Evolutionary conservation across 2,329 filamentous ascomycete species (phyloP).

Genomic region (Exophiala sp.): DNA sequence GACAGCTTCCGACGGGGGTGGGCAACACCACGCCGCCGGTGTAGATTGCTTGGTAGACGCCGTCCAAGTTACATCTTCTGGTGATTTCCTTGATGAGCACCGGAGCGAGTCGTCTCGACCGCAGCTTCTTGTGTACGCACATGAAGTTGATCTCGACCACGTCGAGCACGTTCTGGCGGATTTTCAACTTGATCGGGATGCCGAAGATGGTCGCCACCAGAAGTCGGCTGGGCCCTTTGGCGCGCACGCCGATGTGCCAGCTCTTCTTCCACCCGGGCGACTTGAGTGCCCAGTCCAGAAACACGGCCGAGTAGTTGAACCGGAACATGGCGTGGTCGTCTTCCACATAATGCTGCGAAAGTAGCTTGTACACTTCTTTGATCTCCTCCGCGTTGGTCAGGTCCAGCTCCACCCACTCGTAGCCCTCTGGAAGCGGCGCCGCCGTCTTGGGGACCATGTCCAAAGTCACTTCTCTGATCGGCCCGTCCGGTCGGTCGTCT

Average conservation of each 20-base stretch:
- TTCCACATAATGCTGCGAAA: slow-evolving; percentile 94
- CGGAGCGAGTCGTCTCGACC: slow-evolving; percentile 83
- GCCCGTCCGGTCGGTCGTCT: slow-evolving; percentile 64
- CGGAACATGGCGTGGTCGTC: slow-evolving; percentile 96
- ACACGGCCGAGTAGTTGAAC: slow-evolving; percentile 87
- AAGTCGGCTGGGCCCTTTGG: slow-evolving; percentile 66
- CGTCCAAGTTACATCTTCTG: slow-evolving; percentile 76
- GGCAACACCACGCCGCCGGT: slow-evolving; percentile 88
- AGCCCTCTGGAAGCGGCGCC: slow-evolving; percentile 68
- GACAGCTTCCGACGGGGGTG: slow-evolving; percentile 83
- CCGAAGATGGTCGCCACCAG: slow-evolving; percentile 95
- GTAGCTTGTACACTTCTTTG: slow-evolving; percentile 83
- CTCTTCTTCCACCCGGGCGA: slow-evolving; percentile 88
- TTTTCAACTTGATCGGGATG: slow-evolving; percentile 74
- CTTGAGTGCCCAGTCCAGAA: slow-evolving; percentile 91
- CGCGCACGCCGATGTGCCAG: slow-evolving; percentile 93
- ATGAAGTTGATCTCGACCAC: slow-evolving; percentile 97
- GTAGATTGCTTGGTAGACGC: slow-evolving; percentile 92
- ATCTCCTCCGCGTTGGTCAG: slow-evolving; percentile 70
- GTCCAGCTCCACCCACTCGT: slow-evolving; percentile 92
- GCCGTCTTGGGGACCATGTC: slow-evolving; percentile 75
- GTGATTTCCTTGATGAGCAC: slow-evolving; percentile 98
- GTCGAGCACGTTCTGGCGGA: slow-evolving; percentile 68
- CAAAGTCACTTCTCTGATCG: slow-evolving; percentile 71
- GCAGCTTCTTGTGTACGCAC: slow-evolving; percentile 95